Evolutionary conservation across 2,329 filamentous ascomycete species (phyloP), one percentile per base, ranked within the genome.

Genomic region (Neonectria sp.): DNA sequence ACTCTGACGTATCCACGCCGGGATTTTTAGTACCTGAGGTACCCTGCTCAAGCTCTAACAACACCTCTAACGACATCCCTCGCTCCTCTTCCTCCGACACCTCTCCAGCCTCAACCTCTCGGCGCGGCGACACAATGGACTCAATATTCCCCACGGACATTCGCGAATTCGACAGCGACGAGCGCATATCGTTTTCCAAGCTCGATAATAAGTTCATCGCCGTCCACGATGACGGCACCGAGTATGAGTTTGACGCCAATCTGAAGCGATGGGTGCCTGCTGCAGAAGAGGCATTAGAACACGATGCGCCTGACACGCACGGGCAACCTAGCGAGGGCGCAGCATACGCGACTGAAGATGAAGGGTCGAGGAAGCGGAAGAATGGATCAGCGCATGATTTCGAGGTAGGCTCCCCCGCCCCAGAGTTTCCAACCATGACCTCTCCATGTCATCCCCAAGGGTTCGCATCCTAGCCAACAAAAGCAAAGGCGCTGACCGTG

Each of bases 131-230:
- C 25, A 67, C 60, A 45, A 81, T 82, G 79, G 78, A 82, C 13
- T 49, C 72, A 2, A 66, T 81, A 12, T 89, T 91, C 63, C 89
- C 89, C 25, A 89, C 84, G 21, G 84, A 93, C 64, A 86, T 88
- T 15, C 86, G 88, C 63, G 88, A 92, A 55, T 97, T 97, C 78
- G 91, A 92, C 75, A 83, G 83, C 65, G 95, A 97, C 78, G 88
- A 93, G 31, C 92, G 95, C 73, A 93, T 97, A 76, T 95, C 94
- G 6, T 97, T 92, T 83, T 95, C 93, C n/a, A 93, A 89, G 78
- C 86, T 94, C 68, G 92, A 95, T 81, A 87, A 90, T 77, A 95
- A 94, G 78, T 95, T 92, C 83, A 89, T 96, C 60, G 90, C 96
- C 8, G 95, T 97, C 68, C 92, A 93, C 64, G 93, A 95, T 55